Conservation (phyloP, 1,139 yeast genomes). For the Saccharomyces uvarum region DNA sequence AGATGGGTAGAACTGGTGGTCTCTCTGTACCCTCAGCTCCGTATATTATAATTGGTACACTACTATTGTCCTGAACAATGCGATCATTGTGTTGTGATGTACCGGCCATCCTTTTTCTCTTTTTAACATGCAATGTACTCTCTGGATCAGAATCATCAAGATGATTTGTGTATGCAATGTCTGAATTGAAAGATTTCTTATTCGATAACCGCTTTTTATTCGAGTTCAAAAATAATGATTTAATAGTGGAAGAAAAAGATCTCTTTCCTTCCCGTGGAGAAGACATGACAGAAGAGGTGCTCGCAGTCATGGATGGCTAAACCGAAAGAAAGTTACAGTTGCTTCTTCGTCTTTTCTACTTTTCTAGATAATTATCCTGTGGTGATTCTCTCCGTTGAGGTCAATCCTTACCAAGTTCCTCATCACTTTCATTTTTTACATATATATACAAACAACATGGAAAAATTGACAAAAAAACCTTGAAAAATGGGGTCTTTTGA, state of each 20-base stretch:
- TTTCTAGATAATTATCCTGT: not conserved
- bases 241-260: conserved; percentile 24
- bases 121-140: not conserved
- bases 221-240: conserved; percentile 15
- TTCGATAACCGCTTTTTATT: conserved; percentile 6
- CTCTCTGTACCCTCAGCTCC: conserved; percentile 12
- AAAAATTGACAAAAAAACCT: not conserved
- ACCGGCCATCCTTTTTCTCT: conserved; percentile 1
- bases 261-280: conserved; percentile 9
- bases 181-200: not conserved
- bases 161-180: not conserved
- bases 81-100: not conserved
- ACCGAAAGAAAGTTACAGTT: not conserved
- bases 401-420: not conserved
- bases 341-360: conserved; percentile 1
- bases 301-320: not conserved
- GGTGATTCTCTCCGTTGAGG: not conserved
- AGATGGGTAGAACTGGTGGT: conserved; percentile 28
- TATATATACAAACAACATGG: not conserved
- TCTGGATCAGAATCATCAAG: not conserved
- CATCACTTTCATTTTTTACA: not conserved
- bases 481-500: not conserved
- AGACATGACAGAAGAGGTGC: not conserved
- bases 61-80: not conserved
- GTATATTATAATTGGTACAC: conserved; percentile 9